phyloP scores from a whole-genome alignment of 2,329 filamentous ascomycete species.

The Aspergillus chevalieri region DNA sequence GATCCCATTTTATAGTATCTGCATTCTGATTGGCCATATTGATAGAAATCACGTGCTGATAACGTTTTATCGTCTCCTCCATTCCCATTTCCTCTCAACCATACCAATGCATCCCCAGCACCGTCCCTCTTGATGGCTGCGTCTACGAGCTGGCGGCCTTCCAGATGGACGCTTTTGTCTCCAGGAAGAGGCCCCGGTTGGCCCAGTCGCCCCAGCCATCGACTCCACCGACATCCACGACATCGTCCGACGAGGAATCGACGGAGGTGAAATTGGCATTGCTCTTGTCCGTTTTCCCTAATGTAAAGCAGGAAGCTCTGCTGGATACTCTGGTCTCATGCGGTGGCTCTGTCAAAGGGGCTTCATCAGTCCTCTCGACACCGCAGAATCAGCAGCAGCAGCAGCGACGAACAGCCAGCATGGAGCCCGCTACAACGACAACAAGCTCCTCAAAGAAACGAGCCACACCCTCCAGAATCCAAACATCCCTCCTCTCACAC shows the following conservation, averaged over 20 bases:
- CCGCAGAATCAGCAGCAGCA: constrained; percentile 12
- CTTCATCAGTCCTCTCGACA: constrained; percentile 51
- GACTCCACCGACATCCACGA: constrained; percentile 7
- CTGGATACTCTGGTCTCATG: constrained; percentile 73
- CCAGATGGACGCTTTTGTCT: constrained; percentile 38
- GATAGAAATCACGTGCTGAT: constrained; percentile 24
- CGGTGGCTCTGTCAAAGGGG: constrained; percentile 66
- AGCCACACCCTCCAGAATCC: constrained; percentile 46
- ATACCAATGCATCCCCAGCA: background rate
- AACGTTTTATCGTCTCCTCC: constrained; percentile 9
- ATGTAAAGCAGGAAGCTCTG: constrained; percentile 58
- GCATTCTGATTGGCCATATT: constrained; percentile 25
- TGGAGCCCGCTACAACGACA: constrained; percentile 1
- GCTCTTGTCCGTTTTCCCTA: constrained; percentile 68
- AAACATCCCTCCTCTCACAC: constrained; percentile 56
- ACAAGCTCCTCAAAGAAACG: constrained; percentile 24
- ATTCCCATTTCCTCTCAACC: background rate
- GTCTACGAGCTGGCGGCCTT: constrained; percentile 12
- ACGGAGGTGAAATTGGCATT: constrained; percentile 88
- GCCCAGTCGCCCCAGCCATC: constrained; percentile 4
- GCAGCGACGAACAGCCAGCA: background rate
- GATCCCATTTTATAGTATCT: background rate
- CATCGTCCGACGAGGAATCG: constrained; percentile 55
- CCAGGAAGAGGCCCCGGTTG: constrained; percentile 28
- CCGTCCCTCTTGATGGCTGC: constrained; percentile 13